A percentile compares a stretch with the other conserved stretches of the same genome.
phyloP scores from a whole-genome alignment of 441 rosid genomes.

The Aquilaria agallochum region DNA sequence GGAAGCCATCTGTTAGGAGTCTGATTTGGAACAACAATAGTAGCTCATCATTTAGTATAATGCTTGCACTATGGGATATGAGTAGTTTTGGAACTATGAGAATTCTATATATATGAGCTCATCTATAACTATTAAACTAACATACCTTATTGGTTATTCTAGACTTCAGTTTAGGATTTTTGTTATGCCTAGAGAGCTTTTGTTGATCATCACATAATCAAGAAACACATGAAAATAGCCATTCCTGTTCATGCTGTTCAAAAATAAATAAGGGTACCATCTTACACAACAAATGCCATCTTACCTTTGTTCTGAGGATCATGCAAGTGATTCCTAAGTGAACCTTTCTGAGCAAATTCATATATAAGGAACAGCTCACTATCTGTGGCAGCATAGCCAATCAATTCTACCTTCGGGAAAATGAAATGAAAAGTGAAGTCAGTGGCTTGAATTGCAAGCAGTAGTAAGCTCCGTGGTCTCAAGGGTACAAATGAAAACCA shows the following conservation, averaged over 20 bases:
- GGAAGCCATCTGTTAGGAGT: too few relatives aligned
- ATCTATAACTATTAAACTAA: too few relatives aligned
- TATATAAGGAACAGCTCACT: constrained; percentile 88
- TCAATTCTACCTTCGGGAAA: constrained; percentile 88
- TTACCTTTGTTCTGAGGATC: constrained; percentile 94
- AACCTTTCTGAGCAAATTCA: constrained; percentile 92
- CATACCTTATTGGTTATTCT: too few relatives aligned
- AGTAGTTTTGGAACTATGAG: too few relatives aligned
- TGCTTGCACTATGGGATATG: too few relatives aligned
- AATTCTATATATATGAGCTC: too few relatives aligned
- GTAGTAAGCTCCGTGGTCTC: constrained; percentile 5
- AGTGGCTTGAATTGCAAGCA: constrained; percentile 14
- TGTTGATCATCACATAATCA: neutral
- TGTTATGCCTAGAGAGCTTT: neutral
- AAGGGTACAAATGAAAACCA: neutral
- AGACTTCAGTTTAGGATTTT: too few relatives aligned
- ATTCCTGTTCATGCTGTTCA: too few relatives aligned
- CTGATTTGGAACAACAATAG: too few relatives aligned
- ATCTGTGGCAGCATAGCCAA: constrained; percentile 80
- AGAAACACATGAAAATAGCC: too few relatives aligned
- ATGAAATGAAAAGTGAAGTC: constrained; percentile 29
- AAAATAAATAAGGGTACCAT: too few relatives aligned
- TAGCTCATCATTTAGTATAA: too few relatives aligned
- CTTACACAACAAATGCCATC: neutral
- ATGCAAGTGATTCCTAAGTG: constrained; percentile 78